These are phyloP conservation scores for Russula brevipes DNA, from an alignment of 768 basidiomycete genomes.

Conservation along the genomic window DNA sequence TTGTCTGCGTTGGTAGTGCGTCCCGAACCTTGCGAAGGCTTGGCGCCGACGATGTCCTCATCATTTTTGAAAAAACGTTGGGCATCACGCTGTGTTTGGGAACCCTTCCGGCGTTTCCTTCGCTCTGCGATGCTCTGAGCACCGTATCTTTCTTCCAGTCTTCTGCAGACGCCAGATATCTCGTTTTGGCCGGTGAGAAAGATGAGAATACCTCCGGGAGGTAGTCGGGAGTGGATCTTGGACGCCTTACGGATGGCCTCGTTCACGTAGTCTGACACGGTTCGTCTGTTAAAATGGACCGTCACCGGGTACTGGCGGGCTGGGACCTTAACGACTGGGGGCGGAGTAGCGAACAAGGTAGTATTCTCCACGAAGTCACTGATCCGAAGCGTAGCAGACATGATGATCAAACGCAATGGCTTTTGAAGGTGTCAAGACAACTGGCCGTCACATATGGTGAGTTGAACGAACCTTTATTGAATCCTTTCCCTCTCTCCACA, in stretches of 20 bases:
- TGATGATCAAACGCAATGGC: constrained; percentile 91
- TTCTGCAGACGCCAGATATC: constrained; percentile 78
- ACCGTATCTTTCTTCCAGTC: constrained; percentile 74
- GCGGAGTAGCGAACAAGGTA: constrained; percentile 71
- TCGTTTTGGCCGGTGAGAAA: constrained; percentile 97
- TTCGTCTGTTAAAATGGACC: constrained; percentile 85
- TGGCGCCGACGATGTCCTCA: constrained; percentile 28
- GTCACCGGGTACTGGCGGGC: constrained; percentile 95
- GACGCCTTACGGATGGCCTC: constrained; percentile 86
- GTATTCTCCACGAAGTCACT: constrained; percentile 87
- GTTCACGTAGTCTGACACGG: constrained; percentile 78
- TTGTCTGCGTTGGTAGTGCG: neutral
- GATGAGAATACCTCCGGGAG: constrained; percentile 87
- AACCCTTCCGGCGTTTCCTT: constrained; percentile 34
- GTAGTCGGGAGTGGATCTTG: constrained; percentile 90
- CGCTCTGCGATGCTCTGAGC: constrained; percentile 54
- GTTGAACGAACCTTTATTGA: constrained; percentile 52
- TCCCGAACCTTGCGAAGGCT: constrained; percentile 46
- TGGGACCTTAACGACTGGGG: constrained; percentile 87
- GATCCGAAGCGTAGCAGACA: constrained; percentile 96
- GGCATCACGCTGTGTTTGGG: constrained; percentile 12
- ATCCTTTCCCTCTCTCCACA: constrained; percentile 78
- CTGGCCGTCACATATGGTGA: neutral
- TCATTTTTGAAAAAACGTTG: constrained; percentile 14
- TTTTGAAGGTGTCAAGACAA: constrained; percentile 28